Base-by-base conservation (phyloP, 768 basidiomycete genomes). In the Tylopilus sp. region DNA sequence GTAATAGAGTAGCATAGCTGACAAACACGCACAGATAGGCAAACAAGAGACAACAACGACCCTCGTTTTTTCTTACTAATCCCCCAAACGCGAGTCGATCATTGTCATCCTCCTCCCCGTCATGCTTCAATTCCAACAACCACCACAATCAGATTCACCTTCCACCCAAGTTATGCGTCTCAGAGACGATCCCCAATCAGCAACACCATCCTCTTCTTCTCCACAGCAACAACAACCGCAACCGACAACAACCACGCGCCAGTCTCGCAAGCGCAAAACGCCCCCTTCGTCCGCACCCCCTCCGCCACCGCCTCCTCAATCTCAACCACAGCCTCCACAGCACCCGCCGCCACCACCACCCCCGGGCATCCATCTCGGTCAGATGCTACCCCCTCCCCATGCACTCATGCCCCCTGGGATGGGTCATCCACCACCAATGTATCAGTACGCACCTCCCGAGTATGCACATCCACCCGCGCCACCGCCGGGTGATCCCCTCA, bases 231-330 rank as follows among this genome's bases (percentile, higher is more conserved):
- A 46, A 21, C 53, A 47, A 5, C 51, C 40, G 3, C 53, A 40
- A 0, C 44, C 50, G 31, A 18, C 48, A n/a, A 6, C 56, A 15
- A 22, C 49, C 12, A 39, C 57, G 25, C 48, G 74, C 72, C 51
- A 17, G 21, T 41, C 72, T 28, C 77, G 86, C 51, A 90, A 90
- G 65, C 80, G 88, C 60, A 90, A 90, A 68, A 63, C 86, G 0
- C 85, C 86, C 8, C 78, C 86, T 2, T 62, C 73, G 18, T 57
- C 72, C 13, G 25, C 61, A 15, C 44, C 56, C 18, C 38, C 61
- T 10, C 44, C 56, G 2, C 18, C 36, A 18, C 61, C 46, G 3
- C 56, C 51, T 1, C 58, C 70, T 48, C 33, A 57, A 4, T 61
- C 70, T 0, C 55, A 51, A 30, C 51, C 57, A 42, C 61, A 51